phyloP scores from a whole-genome alignment of 345 rosid species.

The Eucalyptus tenuipes region DNA sequence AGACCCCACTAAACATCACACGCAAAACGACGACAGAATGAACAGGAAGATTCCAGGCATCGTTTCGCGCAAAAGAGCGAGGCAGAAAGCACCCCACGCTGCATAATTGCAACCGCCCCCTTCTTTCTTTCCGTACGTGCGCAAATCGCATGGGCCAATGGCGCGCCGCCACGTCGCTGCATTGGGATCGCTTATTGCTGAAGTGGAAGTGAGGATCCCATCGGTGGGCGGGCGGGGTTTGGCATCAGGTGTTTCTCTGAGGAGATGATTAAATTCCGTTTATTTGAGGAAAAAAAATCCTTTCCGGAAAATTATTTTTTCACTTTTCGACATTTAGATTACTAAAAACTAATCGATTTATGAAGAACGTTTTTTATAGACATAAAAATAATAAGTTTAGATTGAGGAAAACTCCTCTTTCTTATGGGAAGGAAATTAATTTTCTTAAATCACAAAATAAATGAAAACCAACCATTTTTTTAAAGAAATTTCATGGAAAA shows the following conservation, averaged over 20 bases:
- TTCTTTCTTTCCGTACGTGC: too few species aligned
- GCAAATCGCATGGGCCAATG: background rate
- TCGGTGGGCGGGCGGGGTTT: too few species aligned
- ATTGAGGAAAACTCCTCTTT: background rate
- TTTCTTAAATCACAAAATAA: background rate
- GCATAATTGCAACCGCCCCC: too few species aligned
- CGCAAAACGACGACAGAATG: background rate
- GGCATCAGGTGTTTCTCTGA: too few species aligned
- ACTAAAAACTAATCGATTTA: background rate
- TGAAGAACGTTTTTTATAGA: too few species aligned
- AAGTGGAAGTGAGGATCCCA: background rate
- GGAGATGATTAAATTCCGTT: background rate
- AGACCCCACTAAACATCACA: background rate
- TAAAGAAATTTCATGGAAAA: background rate
- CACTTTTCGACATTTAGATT: background rate
- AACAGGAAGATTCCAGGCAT: background rate
- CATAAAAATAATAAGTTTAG: background rate
- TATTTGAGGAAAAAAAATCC: background rate
- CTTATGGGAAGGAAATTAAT: background rate
- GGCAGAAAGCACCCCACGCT: too few species aligned
- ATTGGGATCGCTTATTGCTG: background rate
- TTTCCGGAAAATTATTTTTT: background rate
- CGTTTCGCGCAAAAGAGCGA: too few species aligned
- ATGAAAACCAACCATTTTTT: background rate
- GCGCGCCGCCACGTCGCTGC: background rate